phyloP scores from a whole-genome alignment of 768 basidiomycete species.

The Boletus rubroflammeus region DNA sequence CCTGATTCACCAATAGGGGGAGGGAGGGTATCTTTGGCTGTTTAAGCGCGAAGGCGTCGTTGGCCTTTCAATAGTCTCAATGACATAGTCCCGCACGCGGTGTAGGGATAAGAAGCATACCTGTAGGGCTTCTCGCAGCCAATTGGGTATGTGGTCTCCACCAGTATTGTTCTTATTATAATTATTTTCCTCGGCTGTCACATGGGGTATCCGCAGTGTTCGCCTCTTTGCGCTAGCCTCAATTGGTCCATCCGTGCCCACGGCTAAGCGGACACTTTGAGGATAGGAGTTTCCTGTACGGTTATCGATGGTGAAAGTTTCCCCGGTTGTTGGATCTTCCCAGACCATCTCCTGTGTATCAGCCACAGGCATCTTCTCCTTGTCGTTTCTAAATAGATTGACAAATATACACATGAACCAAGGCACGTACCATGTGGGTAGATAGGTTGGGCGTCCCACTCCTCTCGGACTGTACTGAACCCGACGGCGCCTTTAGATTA shows the following conservation, averaged over 20 bases:
- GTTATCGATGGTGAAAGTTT: slow-evolving; percentile 58
- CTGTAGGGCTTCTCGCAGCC: slow-evolving; percentile 61
- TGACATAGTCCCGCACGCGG: slow-evolving; percentile 1
- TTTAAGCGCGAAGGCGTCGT: slow-evolving; percentile 48
- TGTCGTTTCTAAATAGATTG: slow-evolving; percentile 11
- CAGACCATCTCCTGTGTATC: slow-evolving; percentile 37
- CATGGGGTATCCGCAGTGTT: slow-evolving; percentile 9
- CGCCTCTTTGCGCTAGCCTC: slow-evolving; percentile 11
- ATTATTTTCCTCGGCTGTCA: slow-evolving; percentile 1
- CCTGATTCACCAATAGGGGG: slow-evolving; percentile 10
- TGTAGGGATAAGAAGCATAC: slow-evolving; percentile 35
- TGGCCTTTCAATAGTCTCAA: slow-evolving; percentile 40
- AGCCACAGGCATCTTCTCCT: slow-evolving; percentile 26
- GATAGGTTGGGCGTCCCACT: slow-evolving; percentile 6
- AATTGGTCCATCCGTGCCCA: slow-evolving; percentile 6
- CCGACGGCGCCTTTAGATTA: slow-evolving; percentile 5
- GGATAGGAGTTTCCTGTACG: slow-evolving; percentile 66
- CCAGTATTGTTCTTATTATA: slow-evolving; percentile 5
- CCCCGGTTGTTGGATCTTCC: slow-evolving; percentile 61
- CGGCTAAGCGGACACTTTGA: slow-evolving; percentile 18
- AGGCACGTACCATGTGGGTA: slow-evolving; percentile 21
- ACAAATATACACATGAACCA: slow-evolving; percentile 1
- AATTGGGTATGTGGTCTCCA: slow-evolving; percentile 44
- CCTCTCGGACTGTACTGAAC: slow-evolving; percentile 3
- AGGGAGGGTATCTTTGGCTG: slow-evolving; percentile 47